Percentiles rank a stretch among this genome's conserved stretches.
Conservation (phyloP, 106 monocot species). For the Platanthera guangdongensis region DNA sequence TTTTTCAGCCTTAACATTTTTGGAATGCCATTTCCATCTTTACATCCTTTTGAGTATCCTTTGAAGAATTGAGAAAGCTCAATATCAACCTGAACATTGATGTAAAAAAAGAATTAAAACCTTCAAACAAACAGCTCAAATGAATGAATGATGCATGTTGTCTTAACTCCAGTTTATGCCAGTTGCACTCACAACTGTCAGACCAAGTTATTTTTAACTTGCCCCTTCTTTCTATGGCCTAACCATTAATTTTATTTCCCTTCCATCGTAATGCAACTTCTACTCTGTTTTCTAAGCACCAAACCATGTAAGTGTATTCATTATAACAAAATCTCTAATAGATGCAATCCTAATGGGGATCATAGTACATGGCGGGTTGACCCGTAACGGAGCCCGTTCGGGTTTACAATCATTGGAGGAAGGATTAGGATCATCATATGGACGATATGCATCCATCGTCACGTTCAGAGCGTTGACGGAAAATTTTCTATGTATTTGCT, state of each 20-base stretch:
- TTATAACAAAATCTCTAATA: background rate
- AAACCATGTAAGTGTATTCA: background rate
- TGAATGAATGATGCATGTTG: background rate
- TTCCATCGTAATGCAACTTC: background rate
- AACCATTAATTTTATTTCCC: background rate
- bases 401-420: too few relatives aligned
- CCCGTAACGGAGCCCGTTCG: too few relatives aligned
- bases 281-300: background rate
- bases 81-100: slow-evolving; percentile 64
- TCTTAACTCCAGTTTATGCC: background rate
- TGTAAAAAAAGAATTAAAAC: background rate
- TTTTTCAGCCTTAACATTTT: slow-evolving; percentile 72
- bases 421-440: too few relatives aligned
- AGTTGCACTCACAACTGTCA: too few relatives aligned
- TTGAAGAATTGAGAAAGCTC: slow-evolving; percentile 67
- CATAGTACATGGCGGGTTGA: too few relatives aligned
- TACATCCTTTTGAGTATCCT: slow-evolving; percentile 59
- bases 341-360: background rate
- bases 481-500: too few relatives aligned
- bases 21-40: slow-evolving; percentile 24
- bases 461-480: too few relatives aligned
- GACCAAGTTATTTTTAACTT: too few relatives aligned
- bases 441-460: too few relatives aligned
- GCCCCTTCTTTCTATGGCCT: background rate
- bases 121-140: background rate